A percentile compares a stretch with the other conserved stretches of the same genome.
Evolutionary conservation across 768 basidiomycete genomes (phyloP).

Genomic region (Amanita fuliginea): DNA sequence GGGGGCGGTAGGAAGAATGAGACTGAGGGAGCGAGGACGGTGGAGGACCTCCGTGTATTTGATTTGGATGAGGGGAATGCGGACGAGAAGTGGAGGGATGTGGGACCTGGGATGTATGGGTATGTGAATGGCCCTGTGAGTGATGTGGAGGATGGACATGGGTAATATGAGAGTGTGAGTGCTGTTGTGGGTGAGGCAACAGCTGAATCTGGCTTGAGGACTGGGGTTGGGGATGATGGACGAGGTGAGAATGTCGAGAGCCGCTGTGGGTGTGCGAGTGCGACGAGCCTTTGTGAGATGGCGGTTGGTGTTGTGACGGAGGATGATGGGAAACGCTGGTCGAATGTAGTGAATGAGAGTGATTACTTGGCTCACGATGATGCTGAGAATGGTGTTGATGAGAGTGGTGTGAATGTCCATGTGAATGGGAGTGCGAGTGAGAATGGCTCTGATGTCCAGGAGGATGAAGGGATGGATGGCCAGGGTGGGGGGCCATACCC

Average conservation of each 20-base stretch:
- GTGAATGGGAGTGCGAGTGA: background rate
- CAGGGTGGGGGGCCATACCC: background rate
- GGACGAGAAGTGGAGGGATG: slow-evolving; percentile 3
- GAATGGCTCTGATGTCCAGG: slow-evolving; percentile 2
- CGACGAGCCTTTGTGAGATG: background rate
- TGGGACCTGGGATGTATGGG: slow-evolving; percentile 3
- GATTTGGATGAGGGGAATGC: slow-evolving; percentile 4
- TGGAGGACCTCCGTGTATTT: slow-evolving; percentile 4
- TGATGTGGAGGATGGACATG: slow-evolving; percentile 1
- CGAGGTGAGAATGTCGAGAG: slow-evolving; percentile 2
- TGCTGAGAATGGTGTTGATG: slow-evolving; percentile 5
- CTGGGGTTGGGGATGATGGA: slow-evolving; percentile 6
- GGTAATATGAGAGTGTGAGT: background rate
- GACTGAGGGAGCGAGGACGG: background rate
- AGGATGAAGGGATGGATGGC: background rate
- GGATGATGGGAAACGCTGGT: slow-evolving; percentile 3
- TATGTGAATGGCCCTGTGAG: background rate
- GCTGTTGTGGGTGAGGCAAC: slow-evolving; percentile 4
- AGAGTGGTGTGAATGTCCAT: slow-evolving; percentile 2
- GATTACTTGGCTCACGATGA: slow-evolving; percentile 5
- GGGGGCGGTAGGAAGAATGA: slow-evolving; percentile 3
- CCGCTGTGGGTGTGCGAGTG: background rate
- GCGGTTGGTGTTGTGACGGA: background rate
- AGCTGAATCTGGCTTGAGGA: slow-evolving; percentile 5
- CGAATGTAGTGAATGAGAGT: slow-evolving; percentile 2